Evolutionary conservation across 225 moss, liverwort and hornwort species (phyloP), one percentile per base, ranked within the genome.

Genomic region (Polytrichum formosum): DNA sequence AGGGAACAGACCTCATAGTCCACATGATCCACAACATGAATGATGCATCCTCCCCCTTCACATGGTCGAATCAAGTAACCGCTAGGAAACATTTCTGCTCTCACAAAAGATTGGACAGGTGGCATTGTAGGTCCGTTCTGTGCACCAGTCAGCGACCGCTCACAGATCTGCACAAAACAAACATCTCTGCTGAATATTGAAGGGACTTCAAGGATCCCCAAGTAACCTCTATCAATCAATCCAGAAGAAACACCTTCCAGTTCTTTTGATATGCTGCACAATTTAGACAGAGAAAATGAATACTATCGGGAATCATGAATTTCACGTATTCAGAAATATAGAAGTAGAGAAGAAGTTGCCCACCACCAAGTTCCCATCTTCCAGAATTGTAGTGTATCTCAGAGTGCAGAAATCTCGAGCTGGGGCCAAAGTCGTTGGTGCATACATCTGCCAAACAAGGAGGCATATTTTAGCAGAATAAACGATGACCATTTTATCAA

Each of bases 341-440:
- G 26, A 64, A 26, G 64, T 26, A 28, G 18, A 68, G 26, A 4
- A 6, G 21, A 18, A 31, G 67, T 26, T 29, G 9, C 89, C 19
- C 79, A 97, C 97, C 97, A 92, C 97, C 73, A 97, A 80, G 75
- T 92, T 94, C 13, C 97, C 97, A 77, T 97, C 91, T 75, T 97
- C 97, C 84, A 94, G 70, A 65, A 97, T 80, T 30, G 97, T 94
- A 2, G 97, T 97, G 74, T 97, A 97, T 74, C 97, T 84, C 66
- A 97, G 80, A 66, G 97, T 97, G 62, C 97, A 97, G 74, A 91
- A 97, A 72, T 97, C 97, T 55, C 97, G 89, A 26, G 97, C 91
- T 74, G 97, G 92, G 58, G 97, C 97, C 74, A 97, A 75, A 0
- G 91, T 97, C 28, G 97, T 97, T 37, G 97, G 97, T 72, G 94